Evolutionary conservation across 768 basidiomycete genomes (phyloP).

Genomic region (Hypholoma fasciculare): DNA sequence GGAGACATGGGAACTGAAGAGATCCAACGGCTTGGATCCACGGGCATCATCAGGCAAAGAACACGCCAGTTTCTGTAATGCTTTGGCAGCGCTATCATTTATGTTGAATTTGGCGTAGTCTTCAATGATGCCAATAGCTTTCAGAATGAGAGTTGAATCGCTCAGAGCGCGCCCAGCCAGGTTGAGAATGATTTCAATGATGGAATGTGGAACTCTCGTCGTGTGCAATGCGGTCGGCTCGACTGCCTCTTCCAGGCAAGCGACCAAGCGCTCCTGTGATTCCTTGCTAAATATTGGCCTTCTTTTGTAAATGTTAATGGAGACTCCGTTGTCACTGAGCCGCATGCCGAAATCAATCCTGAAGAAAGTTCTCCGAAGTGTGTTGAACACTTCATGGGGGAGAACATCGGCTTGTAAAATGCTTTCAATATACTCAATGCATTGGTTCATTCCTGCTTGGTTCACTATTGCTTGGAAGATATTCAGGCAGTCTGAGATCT

Average conservation of each 20-base stretch:
- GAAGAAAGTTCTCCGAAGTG: constrained; percentile 35
- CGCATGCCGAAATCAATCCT: constrained; percentile 22
- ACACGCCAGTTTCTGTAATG: constrained; percentile 21
- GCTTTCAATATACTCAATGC: constrained; percentile 27
- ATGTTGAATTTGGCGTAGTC: constrained; percentile 23
- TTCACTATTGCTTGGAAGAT: constrained; percentile 26
- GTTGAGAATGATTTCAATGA: constrained; percentile 30
- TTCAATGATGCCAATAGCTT: constrained; percentile 26
- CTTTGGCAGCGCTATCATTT: constrained; percentile 25
- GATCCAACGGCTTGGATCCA: constrained; percentile 19
- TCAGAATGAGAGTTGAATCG: constrained; percentile 26
- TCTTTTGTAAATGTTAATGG: background rate
- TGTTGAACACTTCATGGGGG: constrained; percentile 39
- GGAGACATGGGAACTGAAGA: constrained; percentile 35
- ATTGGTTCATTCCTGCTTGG: constrained; percentile 30
- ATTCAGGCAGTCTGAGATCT: constrained; percentile 22
- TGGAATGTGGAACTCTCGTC: constrained; percentile 25
- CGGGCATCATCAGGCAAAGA: constrained; percentile 19
- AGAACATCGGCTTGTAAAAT: constrained; percentile 21
- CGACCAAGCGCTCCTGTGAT: constrained; percentile 28
- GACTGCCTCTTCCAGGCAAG: constrained; percentile 28
- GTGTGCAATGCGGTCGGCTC: constrained; percentile 22
- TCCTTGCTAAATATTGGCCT: constrained; percentile 14
- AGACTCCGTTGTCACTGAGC: background rate
- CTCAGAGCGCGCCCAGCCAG: constrained; percentile 24